Evolutionary conservation across 2,329 filamentous ascomycete species (phyloP), one percentile per base, ranked within the genome.

Genomic region (Penicillium digitatum): DNA sequence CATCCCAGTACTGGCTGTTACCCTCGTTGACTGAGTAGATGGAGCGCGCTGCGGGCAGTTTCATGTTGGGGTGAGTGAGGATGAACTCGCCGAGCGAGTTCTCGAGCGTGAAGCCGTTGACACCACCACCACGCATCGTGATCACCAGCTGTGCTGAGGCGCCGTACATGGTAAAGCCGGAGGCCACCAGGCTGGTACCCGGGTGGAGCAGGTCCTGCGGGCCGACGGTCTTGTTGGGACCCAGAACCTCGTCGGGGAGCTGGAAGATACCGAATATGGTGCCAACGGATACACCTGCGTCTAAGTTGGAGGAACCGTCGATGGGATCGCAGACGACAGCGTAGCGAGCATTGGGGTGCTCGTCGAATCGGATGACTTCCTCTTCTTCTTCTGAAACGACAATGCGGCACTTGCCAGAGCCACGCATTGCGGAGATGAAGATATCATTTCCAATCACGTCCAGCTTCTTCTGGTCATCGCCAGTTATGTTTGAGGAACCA

Each of bases 131-230:
- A 76, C 88, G 89, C 91, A 97, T 96, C 65, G 94, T 99, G 71
- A 99, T 88, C 68, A 99, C 94, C 43, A 99, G 82, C 79, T 97
- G 93, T 4, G 94, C 87, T 3, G 92, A 96, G 65, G 94, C 94
- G 70, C 94, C 94, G 78, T 99, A 99, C 94, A 99, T 99, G 76
- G 94, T 99, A 82, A 99, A 99, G n/a, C 94, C 94, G 22, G 90
- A 87, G 34, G 94, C 93, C 20, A 97, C 84, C 63, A 97, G 84
- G 76, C 96, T 92, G 1, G 89, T 93, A 54, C 94, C 94, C 1
- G 94, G 89, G 75, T 86, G 87, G 57, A 97, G 83, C 58, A 99
- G 83, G 73, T 97, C 92, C 69, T 95, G 63, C 34, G 70, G 69
- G 16, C 69, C 68, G 48, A 77, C 90, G 66, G 88, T 87, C 56